phyloP scores from a whole-genome alignment of 75 land plant species.

The Ceratopteris richardii region DNA sequence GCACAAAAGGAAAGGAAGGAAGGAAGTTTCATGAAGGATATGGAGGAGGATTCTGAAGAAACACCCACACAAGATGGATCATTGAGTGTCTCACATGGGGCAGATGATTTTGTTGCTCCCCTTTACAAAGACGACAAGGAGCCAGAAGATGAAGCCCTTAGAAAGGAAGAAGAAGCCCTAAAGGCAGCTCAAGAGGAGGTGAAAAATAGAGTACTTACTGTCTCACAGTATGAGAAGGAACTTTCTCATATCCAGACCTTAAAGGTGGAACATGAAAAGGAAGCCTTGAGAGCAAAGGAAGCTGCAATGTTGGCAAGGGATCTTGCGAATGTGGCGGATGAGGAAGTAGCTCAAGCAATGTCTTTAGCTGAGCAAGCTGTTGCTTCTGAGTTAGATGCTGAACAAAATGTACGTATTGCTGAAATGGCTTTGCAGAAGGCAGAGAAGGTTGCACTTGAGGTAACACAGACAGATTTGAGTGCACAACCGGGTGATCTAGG shows the following conservation, averaged over 20 bases:
- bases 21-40: constrained; percentile 4
- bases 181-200: constrained; percentile 42
- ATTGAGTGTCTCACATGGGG: constrained; percentile 1
- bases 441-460: constrained; percentile 33
- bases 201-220: constrained; percentile 25
- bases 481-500: neutral
- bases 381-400: constrained; percentile 83
- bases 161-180: constrained; percentile 32
- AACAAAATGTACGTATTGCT: constrained; percentile 77
- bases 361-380: constrained; percentile 88
- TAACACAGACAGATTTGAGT: constrained; percentile 1
- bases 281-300: constrained; percentile 42
- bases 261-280: constrained; percentile 65
- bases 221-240: constrained; percentile 51
- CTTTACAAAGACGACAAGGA: constrained; percentile 4
- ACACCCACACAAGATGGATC: constrained; percentile 10
- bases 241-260: constrained; percentile 40
- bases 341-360: constrained; percentile 92
- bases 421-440: constrained; percentile 78
- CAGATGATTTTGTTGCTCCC: neutral
- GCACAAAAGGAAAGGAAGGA: constrained; percentile 6
- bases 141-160: constrained; percentile 5
- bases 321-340: constrained; percentile 69
- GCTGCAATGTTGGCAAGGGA: constrained; percentile 51
- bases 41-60: constrained; percentile 9